phyloP scores from a whole-genome alignment of 208 protist species.

The Acanthamoeba castellanii region DNA sequence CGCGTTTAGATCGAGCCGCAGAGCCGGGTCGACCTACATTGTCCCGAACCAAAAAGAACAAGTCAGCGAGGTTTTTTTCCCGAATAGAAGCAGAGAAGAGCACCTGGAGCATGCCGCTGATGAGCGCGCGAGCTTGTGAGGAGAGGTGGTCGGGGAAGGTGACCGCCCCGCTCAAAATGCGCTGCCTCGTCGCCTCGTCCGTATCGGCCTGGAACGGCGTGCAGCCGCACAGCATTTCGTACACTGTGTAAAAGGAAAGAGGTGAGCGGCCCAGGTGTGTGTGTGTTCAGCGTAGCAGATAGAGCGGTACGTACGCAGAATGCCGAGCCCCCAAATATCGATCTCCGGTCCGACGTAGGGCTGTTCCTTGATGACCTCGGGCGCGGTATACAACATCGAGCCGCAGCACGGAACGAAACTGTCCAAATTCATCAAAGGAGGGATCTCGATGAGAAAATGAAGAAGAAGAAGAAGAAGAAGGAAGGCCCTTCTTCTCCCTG shows the following conservation, averaged over 20 bases:
- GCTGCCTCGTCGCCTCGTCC: background rate
- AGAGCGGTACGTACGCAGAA: background rate
- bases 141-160: slow-evolving; percentile 11
- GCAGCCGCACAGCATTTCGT: slow-evolving; percentile 35
- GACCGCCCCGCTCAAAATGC: background rate
- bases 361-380: slow-evolving; percentile 17
- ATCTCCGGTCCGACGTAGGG: slow-evolving; percentile 22
- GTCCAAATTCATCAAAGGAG: background rate
- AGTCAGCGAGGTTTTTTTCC: too few species aligned
- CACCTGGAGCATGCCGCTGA: background rate
- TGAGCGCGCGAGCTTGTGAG: background rate
- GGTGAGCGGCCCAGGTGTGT: background rate
- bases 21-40: background rate
- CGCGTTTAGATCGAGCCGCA: background rate
- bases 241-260: background rate
- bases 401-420: slow-evolving; percentile 1
- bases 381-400: background rate
- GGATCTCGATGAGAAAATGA: background rate
- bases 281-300: background rate
- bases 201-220: background rate
- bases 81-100: too few species aligned
- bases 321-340: background rate
- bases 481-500: background rate
- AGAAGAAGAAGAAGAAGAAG: background rate
- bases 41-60: too few species aligned